Conservation (phyloP, 1,139 yeast genomes). For the Nakaseomyces bracarensis region DNA sequence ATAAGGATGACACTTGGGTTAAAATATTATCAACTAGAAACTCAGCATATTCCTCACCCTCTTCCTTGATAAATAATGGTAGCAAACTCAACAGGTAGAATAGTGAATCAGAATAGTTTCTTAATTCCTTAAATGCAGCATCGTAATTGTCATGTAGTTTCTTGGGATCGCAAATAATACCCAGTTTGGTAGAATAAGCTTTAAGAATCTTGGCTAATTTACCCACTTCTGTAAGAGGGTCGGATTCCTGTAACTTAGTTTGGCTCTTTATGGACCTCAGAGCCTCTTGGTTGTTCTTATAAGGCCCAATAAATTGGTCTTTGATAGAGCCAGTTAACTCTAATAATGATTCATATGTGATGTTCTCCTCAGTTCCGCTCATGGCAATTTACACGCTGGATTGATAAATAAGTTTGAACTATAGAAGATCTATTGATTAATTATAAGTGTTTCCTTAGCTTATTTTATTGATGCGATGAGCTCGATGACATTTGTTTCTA, state of each 20-base stretch:
- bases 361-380: neutral
- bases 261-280: slow-evolving; percentile 20
- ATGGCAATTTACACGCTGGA: neutral
- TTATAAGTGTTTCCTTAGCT: neutral
- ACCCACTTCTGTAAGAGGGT: slow-evolving; percentile 47
- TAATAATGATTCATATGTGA: slow-evolving; percentile 9
- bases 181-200: slow-evolving; percentile 75
- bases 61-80: slow-evolving; percentile 35
- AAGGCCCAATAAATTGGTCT: slow-evolving; percentile 19
- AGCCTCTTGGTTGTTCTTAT: slow-evolving; percentile 15
- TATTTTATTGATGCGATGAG: neutral
- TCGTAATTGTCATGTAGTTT: slow-evolving; percentile 28
- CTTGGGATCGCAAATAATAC: slow-evolving; percentile 59
- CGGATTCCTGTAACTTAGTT: slow-evolving; percentile 24
- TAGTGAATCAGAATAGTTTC: slow-evolving; percentile 41
- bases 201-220: slow-evolving; percentile 54
- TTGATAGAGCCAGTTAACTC: slow-evolving; percentile 16
- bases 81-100: slow-evolving; percentile 40
- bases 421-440: neutral
- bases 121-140: slow-evolving; percentile 49
- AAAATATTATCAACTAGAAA: slow-evolving; percentile 39
- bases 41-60: slow-evolving; percentile 32
- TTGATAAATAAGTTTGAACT: too few species aligned
- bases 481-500: neutral
- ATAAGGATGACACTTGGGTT: slow-evolving; percentile 29